Conservation (phyloP, 2,329 filamentous ascomycete species). For the Pezicula neosporulosa region DNA sequence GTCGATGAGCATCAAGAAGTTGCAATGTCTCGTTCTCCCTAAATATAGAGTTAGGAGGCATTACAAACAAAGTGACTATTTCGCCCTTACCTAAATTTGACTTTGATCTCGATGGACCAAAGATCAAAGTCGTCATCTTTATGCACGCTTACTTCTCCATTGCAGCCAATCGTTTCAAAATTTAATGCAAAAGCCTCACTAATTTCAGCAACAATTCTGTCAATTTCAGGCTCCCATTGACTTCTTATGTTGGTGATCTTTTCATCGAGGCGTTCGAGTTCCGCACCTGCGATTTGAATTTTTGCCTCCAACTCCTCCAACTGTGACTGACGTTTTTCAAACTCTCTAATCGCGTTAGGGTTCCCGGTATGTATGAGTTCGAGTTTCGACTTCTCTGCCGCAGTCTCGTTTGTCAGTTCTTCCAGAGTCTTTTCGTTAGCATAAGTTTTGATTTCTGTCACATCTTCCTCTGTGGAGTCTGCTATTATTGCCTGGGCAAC, state of each 20-base stretch:
- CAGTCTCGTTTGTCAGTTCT: constrained; percentile 69
- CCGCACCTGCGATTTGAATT: constrained; percentile 49
- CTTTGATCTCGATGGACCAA: constrained; percentile 91
- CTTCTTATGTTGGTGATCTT: constrained; percentile 64
- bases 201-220: constrained; percentile 74
- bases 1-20: constrained; percentile 83
- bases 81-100: constrained; percentile 77
- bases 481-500: constrained; percentile 29
- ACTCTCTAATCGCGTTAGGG: constrained; percentile 72
- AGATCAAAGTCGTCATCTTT: constrained; percentile 92
- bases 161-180: constrained; percentile 90
- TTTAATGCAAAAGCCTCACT: constrained; percentile 90
- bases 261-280: constrained; percentile 50
- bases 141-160: constrained; percentile 82
- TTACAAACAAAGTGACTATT: not conserved
- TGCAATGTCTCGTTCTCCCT: constrained; percentile 80
- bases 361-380: constrained; percentile 79
- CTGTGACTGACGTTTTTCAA: constrained; percentile 65
- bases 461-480: constrained; percentile 32
- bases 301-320: constrained; percentile 65
- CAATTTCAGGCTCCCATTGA: constrained; percentile 81
- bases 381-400: constrained; percentile 69
- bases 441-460: constrained; percentile 32
- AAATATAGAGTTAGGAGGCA: constrained; percentile 8
- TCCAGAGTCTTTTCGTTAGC: constrained; percentile 51